Evolutionary conservation across 2,329 filamentous ascomycete genomes (phyloP).

Genomic region (Seiridium unicorne): DNA sequence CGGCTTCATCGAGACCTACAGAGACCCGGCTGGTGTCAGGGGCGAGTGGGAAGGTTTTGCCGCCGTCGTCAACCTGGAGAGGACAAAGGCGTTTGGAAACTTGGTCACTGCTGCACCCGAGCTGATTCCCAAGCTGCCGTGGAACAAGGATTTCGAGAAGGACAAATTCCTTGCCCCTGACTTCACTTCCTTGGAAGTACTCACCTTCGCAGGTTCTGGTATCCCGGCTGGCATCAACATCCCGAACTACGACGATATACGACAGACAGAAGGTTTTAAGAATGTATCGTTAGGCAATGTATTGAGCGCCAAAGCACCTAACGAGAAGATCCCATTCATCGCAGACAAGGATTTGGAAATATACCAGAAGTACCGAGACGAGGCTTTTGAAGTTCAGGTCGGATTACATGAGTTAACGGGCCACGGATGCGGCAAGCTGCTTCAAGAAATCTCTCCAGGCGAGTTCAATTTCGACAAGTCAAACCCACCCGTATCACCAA

Average conservation of each 20-base stretch:
- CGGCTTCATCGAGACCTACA: constrained; percentile 83
- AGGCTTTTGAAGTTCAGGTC: constrained; percentile 92
- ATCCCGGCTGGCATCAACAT: constrained; percentile 56
- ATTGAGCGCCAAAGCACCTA: constrained; percentile 82
- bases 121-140: constrained; percentile 87
- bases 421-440: constrained; percentile 89
- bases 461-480: constrained; percentile 84
- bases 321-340: constrained; percentile 92
- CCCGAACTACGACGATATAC: constrained; percentile 72
- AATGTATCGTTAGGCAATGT: constrained; percentile 94
- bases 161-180: constrained; percentile 94
- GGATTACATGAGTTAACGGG: constrained; percentile 86
- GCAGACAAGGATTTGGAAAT: constrained; percentile 72
- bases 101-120: constrained; percentile 78
- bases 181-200: constrained; percentile 90
- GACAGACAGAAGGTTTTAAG: constrained; percentile 85
- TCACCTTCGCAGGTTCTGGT: constrained; percentile 72
- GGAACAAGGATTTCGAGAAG: constrained; percentile 88
- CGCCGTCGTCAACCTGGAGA: constrained; percentile 82
- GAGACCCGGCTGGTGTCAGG: constrained; percentile 77
- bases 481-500: constrained; percentile 77
- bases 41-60: constrained; percentile 87
- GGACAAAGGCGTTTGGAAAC: constrained; percentile 82
- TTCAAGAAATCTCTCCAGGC: constrained; percentile 83
- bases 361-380: constrained; percentile 80